Conservation (phyloP, 768 basidiomycete species). For the Boletus tomentosulus region DNA sequence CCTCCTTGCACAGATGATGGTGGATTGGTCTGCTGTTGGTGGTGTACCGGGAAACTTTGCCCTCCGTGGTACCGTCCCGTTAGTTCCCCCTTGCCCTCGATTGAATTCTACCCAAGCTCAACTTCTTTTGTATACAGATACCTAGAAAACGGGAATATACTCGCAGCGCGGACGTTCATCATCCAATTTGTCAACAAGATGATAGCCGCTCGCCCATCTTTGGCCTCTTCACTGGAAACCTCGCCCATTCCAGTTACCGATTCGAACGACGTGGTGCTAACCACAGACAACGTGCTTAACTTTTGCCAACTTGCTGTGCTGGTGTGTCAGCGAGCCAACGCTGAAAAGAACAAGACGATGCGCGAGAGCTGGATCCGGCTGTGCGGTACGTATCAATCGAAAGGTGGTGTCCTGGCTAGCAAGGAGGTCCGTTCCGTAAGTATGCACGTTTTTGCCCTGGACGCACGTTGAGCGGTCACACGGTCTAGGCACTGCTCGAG, state of each 20-base stretch:
- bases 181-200: slow-evolving; percentile 68
- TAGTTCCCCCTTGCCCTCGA: slow-evolving; percentile 10
- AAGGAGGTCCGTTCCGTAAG: slow-evolving; percentile 63
- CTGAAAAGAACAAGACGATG: slow-evolving; percentile 70
- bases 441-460: slow-evolving; percentile 10
- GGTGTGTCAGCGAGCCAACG: slow-evolving; percentile 84
- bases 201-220: slow-evolving; percentile 41
- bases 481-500: slow-evolving; percentile 58
- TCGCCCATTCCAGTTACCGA: slow-evolving; percentile 43
- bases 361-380: slow-evolving; percentile 83
- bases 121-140: slow-evolving; percentile 43
- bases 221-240: slow-evolving; percentile 38
- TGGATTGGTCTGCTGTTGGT: slow-evolving; percentile 66
- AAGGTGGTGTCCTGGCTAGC: slow-evolving; percentile 55
- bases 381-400: slow-evolving; percentile 78
- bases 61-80: slow-evolving; percentile 84
- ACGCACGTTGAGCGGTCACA: not conserved
- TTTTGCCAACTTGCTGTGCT: slow-evolving; percentile 87
- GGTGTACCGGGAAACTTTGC: slow-evolving; percentile 69
- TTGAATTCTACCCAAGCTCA: slow-evolving; percentile 1
- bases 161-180: slow-evolving; percentile 93
- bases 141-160: slow-evolving; percentile 81
- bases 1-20: slow-evolving; percentile 80
- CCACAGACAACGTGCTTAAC: slow-evolving; percentile 74
- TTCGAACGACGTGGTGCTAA: slow-evolving; percentile 65